These are phyloP conservation scores for Aspergillus udagawae DNA, from an alignment of 2,329 filamentous ascomycete species.

Conservation along the genomic window DNA sequence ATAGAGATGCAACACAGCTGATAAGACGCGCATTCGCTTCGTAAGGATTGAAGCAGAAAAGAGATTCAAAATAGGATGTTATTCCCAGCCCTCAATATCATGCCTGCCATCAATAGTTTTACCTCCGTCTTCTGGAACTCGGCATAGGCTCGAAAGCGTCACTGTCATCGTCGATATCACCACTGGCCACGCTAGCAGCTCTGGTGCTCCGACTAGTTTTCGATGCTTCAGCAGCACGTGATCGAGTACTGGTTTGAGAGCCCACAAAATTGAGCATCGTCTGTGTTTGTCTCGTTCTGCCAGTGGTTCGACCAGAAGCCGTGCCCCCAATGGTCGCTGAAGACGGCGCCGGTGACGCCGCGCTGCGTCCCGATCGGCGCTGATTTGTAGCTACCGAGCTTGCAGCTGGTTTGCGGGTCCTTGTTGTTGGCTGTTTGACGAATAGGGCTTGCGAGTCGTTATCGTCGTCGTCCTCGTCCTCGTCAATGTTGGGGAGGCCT, in stretches of 20 bases:
- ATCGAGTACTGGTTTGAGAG: constrained; percentile 33
- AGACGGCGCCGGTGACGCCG: constrained; percentile 31
- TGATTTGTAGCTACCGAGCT: constrained; percentile 17
- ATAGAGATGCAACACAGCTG: background rate
- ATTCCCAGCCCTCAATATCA: background rate
- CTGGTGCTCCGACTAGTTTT: constrained; percentile 30
- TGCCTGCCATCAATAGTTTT: background rate
- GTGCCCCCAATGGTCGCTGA: constrained; percentile 28
- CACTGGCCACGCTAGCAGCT: constrained; percentile 34
- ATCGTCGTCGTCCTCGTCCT: constrained; percentile 30
- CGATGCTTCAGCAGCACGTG: constrained; percentile 12
- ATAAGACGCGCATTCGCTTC: too few relatives aligned
- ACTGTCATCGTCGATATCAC: constrained; percentile 40
- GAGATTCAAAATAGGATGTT: background rate
- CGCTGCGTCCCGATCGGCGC: constrained; percentile 22
- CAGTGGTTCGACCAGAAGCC: constrained; percentile 22
- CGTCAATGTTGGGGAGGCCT: constrained; percentile 25
- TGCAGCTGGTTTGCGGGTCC: constrained; percentile 21
- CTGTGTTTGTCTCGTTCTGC: constrained; percentile 32
- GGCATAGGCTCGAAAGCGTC: constrained; percentile 45
- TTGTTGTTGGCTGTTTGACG: constrained; percentile 34
- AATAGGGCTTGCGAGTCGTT: constrained; percentile 40
- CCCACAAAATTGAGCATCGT: constrained; percentile 40
- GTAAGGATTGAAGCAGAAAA: background rate
- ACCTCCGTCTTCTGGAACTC: constrained; percentile 22